These are phyloP conservation scores for Leccinum olivaceopallidum DNA, from an alignment of 768 basidiomycete genomes.

Conservation along the genomic window DNA sequence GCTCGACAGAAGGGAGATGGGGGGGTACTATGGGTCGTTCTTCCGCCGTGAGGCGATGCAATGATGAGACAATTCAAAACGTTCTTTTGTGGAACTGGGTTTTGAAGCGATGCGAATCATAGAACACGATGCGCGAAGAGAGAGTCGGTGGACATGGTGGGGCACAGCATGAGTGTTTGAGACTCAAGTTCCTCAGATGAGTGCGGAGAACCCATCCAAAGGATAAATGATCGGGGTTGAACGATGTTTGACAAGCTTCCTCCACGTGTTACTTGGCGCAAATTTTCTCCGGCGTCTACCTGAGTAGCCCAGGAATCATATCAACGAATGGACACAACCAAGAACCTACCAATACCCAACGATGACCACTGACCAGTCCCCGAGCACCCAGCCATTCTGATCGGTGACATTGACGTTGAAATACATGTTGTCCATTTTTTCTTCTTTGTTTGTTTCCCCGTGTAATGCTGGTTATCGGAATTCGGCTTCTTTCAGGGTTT, in stretches of 20 bases:
- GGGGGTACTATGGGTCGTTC: neutral
- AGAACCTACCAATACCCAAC: neutral
- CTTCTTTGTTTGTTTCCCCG: neutral
- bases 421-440: neutral
- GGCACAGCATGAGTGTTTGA: neutral
- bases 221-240: neutral
- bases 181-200: neutral
- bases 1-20: neutral
- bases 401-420: neutral
- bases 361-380: neutral
- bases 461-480: neutral
- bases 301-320: neutral
- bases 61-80: neutral
- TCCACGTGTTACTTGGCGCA: conserved; percentile 6
- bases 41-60: conserved; percentile 1
- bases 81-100: neutral
- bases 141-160: neutral
- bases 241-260: neutral
- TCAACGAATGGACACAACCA: neutral
- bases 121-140: neutral
- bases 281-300: neutral
- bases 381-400: neutral
- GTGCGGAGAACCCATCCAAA: neutral
- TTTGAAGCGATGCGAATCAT: neutral
- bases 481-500: neutral